These are phyloP conservation scores for Lepidium didymum DNA, from an alignment of 345 rosid genomes.

Conservation along the genomic window DNA sequence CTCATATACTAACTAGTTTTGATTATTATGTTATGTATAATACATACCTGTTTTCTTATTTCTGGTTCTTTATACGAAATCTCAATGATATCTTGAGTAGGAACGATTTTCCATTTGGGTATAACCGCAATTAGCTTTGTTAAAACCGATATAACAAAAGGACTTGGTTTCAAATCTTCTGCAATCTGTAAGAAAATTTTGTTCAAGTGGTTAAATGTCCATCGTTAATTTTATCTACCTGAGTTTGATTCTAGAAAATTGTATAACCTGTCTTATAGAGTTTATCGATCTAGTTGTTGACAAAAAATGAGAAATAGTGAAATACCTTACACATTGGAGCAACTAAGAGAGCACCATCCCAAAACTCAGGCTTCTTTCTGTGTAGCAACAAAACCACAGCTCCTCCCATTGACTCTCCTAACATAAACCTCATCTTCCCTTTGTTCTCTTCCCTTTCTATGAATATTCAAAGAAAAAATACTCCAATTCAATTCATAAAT, in stretches of 20 bases:
- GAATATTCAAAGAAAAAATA: background rate
- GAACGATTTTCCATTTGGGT: constrained; percentile 67
- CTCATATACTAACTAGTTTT: background rate
- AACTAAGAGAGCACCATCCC: constrained; percentile 80
- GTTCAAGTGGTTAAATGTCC: too few relatives aligned
- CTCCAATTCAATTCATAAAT: background rate
- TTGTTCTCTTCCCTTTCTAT: constrained; percentile 51
- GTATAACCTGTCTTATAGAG: too few relatives aligned
- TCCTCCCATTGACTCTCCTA: constrained; percentile 96
- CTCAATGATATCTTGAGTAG: constrained; percentile 51
- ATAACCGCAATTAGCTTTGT: constrained; percentile 33
- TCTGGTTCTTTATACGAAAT: constrained; percentile 54
- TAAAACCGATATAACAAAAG: constrained; percentile 35
- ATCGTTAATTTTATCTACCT: too few relatives aligned
- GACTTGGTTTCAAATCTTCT: constrained; percentile 53
- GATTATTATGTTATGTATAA: background rate
- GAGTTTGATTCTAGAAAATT: too few relatives aligned
- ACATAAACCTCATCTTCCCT: constrained; percentile 55
- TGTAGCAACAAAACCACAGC: constrained; percentile 53
- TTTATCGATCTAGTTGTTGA: too few relatives aligned
- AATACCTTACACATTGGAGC: constrained; percentile 94
- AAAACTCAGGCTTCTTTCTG: constrained; percentile 52
- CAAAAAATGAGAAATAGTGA: background rate
- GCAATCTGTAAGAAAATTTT: constrained; percentile 41
- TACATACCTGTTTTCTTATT: constrained; percentile 50